A percentile compares a stretch with the other conserved stretches of the same genome.
Conservation (phyloP, 441 rosid genomes). For the Gossypium lobatum region DNA sequence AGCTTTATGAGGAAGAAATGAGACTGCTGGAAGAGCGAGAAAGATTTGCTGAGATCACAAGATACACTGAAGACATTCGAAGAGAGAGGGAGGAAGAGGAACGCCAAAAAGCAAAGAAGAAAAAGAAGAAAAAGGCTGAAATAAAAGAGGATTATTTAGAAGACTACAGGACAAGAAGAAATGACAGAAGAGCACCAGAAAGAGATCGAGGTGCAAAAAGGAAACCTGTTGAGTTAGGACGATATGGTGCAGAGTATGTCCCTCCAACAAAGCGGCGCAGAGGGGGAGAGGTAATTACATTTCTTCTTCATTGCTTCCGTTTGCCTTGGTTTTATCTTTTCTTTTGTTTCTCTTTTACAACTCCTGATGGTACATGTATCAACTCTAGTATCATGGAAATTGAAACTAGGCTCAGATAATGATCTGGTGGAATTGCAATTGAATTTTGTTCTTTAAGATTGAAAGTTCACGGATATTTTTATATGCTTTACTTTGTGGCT, state of each 20-base stretch:
- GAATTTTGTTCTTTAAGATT: not conserved
- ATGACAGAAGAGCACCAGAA: slow-evolving; percentile 57
- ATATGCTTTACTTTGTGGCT: not conserved
- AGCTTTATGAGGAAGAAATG: slow-evolving; percentile 33
- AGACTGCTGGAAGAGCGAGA: slow-evolving; percentile 55
- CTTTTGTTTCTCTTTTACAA: not conserved
- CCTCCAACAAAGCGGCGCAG: slow-evolving; percentile 83
- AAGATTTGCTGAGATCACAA: slow-evolving; percentile 58
- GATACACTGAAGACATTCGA: slow-evolving; percentile 67
- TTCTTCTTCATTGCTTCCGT: slow-evolving; percentile 7
- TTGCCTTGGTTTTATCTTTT: not conserved
- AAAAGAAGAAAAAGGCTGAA: slow-evolving; percentile 64
- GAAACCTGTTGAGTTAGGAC: slow-evolving; percentile 50
- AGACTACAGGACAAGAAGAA: slow-evolving; percentile 53
- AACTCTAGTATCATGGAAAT: not conserved
- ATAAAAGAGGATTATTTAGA: slow-evolving; percentile 53
- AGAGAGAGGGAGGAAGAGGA: slow-evolving; percentile 87
- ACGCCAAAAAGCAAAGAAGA: slow-evolving; percentile 71
- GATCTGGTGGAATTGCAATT: not conserved
- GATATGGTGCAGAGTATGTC: slow-evolving; percentile 43
- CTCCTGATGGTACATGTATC: not conserved
- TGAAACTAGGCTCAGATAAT: not conserved
- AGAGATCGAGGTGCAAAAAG: slow-evolving; percentile 65
- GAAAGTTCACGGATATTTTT: not conserved
- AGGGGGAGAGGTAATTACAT: slow-evolving; percentile 78